Evolutionary conservation across 352 stramenopile genomes (phyloP), one percentile per base, ranked within the genome.

Genomic region (Lagenidium sp.): DNA sequence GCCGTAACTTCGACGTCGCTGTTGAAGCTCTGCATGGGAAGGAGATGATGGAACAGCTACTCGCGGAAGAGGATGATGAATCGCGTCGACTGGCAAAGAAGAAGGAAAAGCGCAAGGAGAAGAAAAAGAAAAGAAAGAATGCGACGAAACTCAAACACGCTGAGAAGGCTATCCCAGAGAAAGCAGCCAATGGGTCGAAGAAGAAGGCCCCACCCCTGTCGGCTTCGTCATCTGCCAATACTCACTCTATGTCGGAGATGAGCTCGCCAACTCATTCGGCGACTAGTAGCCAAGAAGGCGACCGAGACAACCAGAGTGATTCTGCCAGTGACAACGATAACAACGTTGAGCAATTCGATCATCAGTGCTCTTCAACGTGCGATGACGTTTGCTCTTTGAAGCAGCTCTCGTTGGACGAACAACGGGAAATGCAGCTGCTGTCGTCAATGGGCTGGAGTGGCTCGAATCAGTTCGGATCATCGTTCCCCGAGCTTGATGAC

Each of bases 31-130:
- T 93, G 21, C 80, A 93, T 49, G 80, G 80, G 0, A 65, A 87
- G 44, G 80, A 90, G 42, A 93, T 93, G 75, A 93, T 93, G 68
- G 80, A 90, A 40, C 77, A 88, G 37, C 34, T 93, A 25, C 53
- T 93, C 35, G 77, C 80, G 11, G 80, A 93, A 40, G 80, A 93
- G 52, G 80, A 90, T 40, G 77, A 90, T 36, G 80, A 93, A 45
- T 82, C 62, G 44, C 57, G 68, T 30, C 76, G 77, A 16, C 44
- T 88, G 23, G 76, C 67, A 2, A 83, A 86, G 56, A 93, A 89
- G 49, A 93, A 93, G 38, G 80, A 93, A 35, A 93, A 93, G 63
- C 66, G 67, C 31, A 93, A 93, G 46, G 80, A 90, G 47, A 93
- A 93, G 51, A 93, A 90, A 63, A 93, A 93, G 48, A 93, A 93